Percentiles rank a stretch among this genome's conserved stretches.
phyloP scores from a whole-genome alignment of 106 monocot genomes.

The Dendrobium officinale region DNA sequence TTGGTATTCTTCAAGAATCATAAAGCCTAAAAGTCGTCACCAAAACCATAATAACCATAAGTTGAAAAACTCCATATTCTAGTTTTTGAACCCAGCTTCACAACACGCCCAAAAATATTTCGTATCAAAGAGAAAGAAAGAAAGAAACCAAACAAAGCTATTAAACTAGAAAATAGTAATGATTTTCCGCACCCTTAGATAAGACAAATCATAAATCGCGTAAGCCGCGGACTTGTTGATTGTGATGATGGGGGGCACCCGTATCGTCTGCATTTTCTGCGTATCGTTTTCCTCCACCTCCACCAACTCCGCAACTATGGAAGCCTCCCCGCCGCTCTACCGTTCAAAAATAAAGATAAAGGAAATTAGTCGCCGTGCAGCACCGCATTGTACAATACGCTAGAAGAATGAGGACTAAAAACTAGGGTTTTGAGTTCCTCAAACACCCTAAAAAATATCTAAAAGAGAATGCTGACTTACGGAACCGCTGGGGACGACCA shows the following conservation, averaged over 20 bases:
- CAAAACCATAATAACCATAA: not conserved
- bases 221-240: slow-evolving; percentile 90
- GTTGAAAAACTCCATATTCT: not conserved
- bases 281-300: slow-evolving; percentile 80
- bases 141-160: not conserved
- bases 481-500: slow-evolving; percentile 91
- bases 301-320: slow-evolving; percentile 66
- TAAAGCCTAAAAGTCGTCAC: not conserved
- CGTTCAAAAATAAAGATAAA: not conserved
- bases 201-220: slow-evolving; percentile 70
- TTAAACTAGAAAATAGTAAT: not conserved
- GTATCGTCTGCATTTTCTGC: slow-evolving; percentile 54
- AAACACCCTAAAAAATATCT: not conserved
- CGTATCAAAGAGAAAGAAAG: not conserved
- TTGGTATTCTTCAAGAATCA: no score
- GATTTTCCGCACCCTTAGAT: slow-evolving; percentile 51
- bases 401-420: not conserved
- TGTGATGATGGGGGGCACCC: slow-evolving; percentile 69
- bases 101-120: not conserved
- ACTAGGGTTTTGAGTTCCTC: not conserved
- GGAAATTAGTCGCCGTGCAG: not conserved
- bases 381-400: not conserved
- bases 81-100: not conserved
- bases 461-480: slow-evolving; percentile 20
- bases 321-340: slow-evolving; percentile 88